Evolutionary conservation across 805 yeast species (phyloP), one percentile per base, ranked within the genome.

Genomic region (Henningerozyma blattae): DNA sequence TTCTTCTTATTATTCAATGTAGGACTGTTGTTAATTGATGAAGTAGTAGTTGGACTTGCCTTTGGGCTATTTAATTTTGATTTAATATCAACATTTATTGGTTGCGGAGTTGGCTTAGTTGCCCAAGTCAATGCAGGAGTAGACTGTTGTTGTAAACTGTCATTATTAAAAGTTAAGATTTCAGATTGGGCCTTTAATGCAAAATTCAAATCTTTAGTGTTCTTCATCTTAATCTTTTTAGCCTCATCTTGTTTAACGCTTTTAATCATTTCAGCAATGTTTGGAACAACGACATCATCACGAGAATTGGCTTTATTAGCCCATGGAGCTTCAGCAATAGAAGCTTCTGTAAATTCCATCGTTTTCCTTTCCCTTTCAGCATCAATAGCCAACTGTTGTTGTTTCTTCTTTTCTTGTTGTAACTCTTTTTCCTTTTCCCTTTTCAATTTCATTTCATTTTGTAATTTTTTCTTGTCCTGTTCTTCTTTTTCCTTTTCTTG

Each of bases 41-140:
- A 20, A 10, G 20, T 14, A 5, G 12, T 3, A 5, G 28, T 4
- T 5, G 22, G 6, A 12, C 13, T 20, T 6, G 26, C 13, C 5
- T 28, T 15, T 4, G 28, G 22, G 18, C 31, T 34, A 29, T 34
- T 37, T 8, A 35, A 22, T 29, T 40, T 46, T 6, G 48, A 37
- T 28, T 44, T 45, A 14, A 50, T 37, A 34, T 48, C 44, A 30
- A 48, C 32, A 8, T 36, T 26, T 4, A 41, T 38, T 3, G 43
- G 40, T 2, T 34, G 25, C 10, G 44, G 36, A 15, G 37, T 18
- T 7, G 47, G 39, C 30, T 44, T 49, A 18, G 39, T 41, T 4
- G 56, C 58, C 60, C 60, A 55, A 13, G 46, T 50, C 10, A 55
- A 38, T 8, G 7, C n/a, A n/a, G n/a, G n/a, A 10, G 27, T 24